Conservation (phyloP, 768 basidiomycete species). For the Naematelia encephala region DNA sequence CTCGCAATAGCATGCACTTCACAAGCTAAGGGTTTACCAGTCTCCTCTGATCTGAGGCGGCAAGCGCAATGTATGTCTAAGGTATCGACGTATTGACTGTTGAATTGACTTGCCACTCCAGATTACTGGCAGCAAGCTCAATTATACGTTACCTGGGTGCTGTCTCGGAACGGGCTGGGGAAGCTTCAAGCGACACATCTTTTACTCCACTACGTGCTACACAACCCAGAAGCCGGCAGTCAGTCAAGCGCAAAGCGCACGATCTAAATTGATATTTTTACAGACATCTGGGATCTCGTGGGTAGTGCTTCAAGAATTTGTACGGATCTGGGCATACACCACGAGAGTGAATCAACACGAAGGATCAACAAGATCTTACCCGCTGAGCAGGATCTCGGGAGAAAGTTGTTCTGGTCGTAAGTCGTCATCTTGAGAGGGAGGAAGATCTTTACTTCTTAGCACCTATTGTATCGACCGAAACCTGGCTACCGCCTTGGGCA, state of each 20-base stretch:
- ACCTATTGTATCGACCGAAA: conserved; percentile 24
- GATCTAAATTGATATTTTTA: too few species aligned
- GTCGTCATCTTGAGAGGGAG: not conserved
- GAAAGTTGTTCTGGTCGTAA: conserved; percentile 27
- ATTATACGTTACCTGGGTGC: too few species aligned
- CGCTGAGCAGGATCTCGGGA: conserved; percentile 18
- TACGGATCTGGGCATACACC: conserved; percentile 17
- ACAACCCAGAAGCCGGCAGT: conserved; percentile 18
- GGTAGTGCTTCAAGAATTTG: conserved; percentile 15
- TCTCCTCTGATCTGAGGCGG: too few species aligned
- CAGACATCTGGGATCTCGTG: conserved; percentile 22
- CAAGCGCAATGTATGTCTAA: too few species aligned
- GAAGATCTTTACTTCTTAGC: too few species aligned
- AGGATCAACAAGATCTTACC: not conserved
- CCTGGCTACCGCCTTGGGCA: conserved; percentile 8
- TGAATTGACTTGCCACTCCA: too few species aligned
- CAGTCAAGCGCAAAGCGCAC: too few species aligned
- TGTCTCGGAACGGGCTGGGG: too few species aligned
- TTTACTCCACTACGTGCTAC: conserved; percentile 16
- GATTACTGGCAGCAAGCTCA: too few species aligned
- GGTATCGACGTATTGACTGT: too few species aligned
- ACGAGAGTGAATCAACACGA: conserved; percentile 6
- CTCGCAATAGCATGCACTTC: conserved; percentile 13
- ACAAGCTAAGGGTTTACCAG: not conserved
- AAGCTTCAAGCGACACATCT: conserved; percentile 19